These are phyloP conservation scores for Yamadazyma trypodendri DNA, from an alignment of 1,139 yeast species.

Conservation along the genomic window DNA sequence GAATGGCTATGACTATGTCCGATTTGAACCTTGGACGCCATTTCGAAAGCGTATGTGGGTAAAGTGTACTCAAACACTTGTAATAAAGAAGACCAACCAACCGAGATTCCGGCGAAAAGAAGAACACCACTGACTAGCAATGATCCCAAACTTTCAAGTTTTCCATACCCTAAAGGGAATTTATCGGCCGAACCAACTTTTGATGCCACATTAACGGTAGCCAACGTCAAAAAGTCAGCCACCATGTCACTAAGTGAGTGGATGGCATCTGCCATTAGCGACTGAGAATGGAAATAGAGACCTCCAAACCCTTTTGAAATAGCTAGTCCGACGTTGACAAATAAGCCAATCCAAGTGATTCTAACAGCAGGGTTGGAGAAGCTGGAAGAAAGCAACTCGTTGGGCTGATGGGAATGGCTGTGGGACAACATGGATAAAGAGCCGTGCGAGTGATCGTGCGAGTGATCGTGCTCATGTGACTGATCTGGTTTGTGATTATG, in stretches of 20 bases:
- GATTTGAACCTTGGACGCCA: constrained; percentile 44
- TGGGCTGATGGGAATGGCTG: constrained; percentile 34
- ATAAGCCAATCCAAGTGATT: constrained; percentile 88
- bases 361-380: constrained; percentile 78
- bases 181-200: constrained; percentile 57
- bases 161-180: constrained; percentile 90
- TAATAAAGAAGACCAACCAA: constrained; percentile 83
- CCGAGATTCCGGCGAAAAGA: constrained; percentile 83
- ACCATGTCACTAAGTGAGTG: constrained; percentile 89
- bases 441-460: constrained; percentile 12
- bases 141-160: constrained; percentile 89
- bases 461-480: constrained; percentile 9
- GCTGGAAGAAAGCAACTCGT: constrained; percentile 40
- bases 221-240: constrained; percentile 83
- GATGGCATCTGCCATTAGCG: constrained; percentile 88
- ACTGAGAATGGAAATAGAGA: constrained; percentile 88
- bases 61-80: constrained; percentile 67
- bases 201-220: constrained; percentile 79
- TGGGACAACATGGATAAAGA: constrained; percentile 14
- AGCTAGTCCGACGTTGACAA: constrained; percentile 84
- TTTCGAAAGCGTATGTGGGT: constrained; percentile 51
- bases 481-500: constrained; percentile 4
- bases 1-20: constrained; percentile 56
- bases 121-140: constrained; percentile 81
- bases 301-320: constrained; percentile 88